A percentile compares a stretch with the other conserved stretches of the same genome.
These are phyloP conservation scores for Coccinonectria pachysandricola DNA, from an alignment of 2,329 filamentous ascomycete species.

Conservation along the genomic window DNA sequence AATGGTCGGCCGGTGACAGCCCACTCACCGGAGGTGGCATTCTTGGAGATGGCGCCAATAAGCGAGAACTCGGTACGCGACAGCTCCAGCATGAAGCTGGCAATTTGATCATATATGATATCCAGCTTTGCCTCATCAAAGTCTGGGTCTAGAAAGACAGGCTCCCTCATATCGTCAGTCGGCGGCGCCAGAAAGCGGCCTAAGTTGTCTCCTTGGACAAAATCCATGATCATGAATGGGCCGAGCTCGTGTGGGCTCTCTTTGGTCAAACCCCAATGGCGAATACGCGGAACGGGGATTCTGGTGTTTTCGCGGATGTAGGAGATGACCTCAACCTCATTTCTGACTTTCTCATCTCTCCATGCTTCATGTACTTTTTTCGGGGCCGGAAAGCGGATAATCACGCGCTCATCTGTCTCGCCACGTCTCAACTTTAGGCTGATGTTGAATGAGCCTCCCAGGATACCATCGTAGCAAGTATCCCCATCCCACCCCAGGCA, in stretches of 20 bases:
- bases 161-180: constrained; percentile 11
- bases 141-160: constrained; percentile 7
- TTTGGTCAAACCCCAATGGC: constrained; percentile 15
- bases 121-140: constrained; percentile 10
- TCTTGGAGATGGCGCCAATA: constrained; percentile 25
- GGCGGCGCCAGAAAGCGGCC: constrained; percentile 14
- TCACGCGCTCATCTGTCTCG: constrained; percentile 6
- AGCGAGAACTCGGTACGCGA: constrained; percentile 20
- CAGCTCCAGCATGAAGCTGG: constrained; percentile 16
- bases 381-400: constrained; percentile 16
- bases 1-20: constrained; percentile 22
- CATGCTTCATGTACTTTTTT: constrained; percentile 8
- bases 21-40: constrained; percentile 16
- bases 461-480: constrained; percentile 4
- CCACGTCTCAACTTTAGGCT: constrained; percentile 9
- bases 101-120: constrained; percentile 14
- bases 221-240: constrained; percentile 25
- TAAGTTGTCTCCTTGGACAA: constrained; percentile 15
- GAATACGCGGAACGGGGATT: constrained; percentile 19
- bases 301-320: constrained; percentile 11
- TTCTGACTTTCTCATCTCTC: constrained; percentile 22
- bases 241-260: constrained; percentile 20
- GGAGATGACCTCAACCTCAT: constrained; percentile 5
- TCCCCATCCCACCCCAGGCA: constrained; percentile 34
- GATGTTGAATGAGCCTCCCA: constrained; percentile 19